These are phyloP conservation scores for Tagetes patula DNA, from an alignment of 129 eudicot genomes.

Conservation along the genomic window DNA sequence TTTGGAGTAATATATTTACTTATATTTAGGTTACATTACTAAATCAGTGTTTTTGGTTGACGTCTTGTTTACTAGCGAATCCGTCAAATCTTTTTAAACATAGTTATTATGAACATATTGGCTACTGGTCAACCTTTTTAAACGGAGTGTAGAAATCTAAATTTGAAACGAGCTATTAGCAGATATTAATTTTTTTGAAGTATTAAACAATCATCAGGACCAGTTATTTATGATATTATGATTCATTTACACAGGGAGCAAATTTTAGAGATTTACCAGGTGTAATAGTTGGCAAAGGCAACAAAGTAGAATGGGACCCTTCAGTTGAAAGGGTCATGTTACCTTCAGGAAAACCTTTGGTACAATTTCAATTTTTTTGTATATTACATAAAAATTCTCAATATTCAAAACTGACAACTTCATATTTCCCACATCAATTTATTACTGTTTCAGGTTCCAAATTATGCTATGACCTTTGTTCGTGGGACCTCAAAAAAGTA, in stretches of 20 bases:
- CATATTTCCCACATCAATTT: not conserved
- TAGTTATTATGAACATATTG: not conserved
- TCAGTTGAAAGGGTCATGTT: conserved; percentile 38
- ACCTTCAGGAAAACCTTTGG: conserved; percentile 70
- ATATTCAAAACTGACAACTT: not conserved
- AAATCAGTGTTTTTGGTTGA: not conserved
- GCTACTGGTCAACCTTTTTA: not conserved
- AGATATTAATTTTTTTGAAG: not conserved
- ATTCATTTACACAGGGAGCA: conserved; percentile 54
- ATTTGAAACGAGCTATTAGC: not conserved
- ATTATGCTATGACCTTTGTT: conserved; percentile 51
- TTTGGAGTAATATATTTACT: not conserved
- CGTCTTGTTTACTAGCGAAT: not conserved
- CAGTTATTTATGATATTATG: conserved; percentile 1
- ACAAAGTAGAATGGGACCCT: conserved; percentile 50
- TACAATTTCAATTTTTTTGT: conserved; percentile 8
- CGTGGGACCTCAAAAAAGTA: conserved; percentile 59
- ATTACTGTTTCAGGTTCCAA: conserved; percentile 47
- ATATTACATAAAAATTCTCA: not conserved
- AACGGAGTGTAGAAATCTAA: not conserved
- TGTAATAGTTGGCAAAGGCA: conserved; percentile 42
- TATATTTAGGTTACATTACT: not conserved
- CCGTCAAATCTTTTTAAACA: not conserved
- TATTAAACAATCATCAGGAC: not conserved
- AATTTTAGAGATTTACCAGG: conserved; percentile 65